These are phyloP conservation scores for Solanum dulcamara DNA, from an alignment of 257 asterid species.

Conservation along the genomic window DNA sequence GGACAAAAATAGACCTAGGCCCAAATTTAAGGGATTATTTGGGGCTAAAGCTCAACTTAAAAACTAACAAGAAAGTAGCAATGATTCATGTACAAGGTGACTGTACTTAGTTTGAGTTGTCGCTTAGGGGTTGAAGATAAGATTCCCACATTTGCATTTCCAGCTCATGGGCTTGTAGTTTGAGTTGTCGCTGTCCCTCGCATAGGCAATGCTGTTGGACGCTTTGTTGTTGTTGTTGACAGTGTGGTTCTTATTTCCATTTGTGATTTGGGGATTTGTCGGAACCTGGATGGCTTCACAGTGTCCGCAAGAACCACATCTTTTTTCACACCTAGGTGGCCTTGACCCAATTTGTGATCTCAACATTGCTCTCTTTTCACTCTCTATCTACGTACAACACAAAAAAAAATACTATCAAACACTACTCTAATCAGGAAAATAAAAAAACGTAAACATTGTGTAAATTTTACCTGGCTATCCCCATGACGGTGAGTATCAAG, in stretches of 20 bases:
- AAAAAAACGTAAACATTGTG: not conserved
- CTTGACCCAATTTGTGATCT: conserved; percentile 55
- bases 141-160: conserved; percentile 88
- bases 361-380: conserved; percentile 14
- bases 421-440: not conserved
- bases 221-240: not conserved
- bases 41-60: not conserved
- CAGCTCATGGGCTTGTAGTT: conserved; percentile 96
- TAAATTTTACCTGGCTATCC: conserved; percentile 21
- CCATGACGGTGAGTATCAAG: not conserved
- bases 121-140: conserved; percentile 62
- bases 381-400: conserved; percentile 4
- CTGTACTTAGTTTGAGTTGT: not conserved
- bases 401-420: not conserved
- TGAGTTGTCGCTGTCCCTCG: conserved; percentile 19
- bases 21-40: not conserved
- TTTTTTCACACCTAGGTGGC: conserved; percentile 74
- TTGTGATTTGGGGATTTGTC: conserved; percentile 34
- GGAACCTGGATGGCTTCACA: conserved; percentile 91
- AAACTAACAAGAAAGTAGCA: not conserved
- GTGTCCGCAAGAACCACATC: conserved; percentile 50
- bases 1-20: not conserved
- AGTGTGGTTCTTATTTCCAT: conserved; percentile 8
- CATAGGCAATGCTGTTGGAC: not conserved
- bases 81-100: conserved; percentile 7